phyloP scores from a whole-genome alignment of 2,329 filamentous ascomycete species.

The Talaromyces funiculosus region DNA sequence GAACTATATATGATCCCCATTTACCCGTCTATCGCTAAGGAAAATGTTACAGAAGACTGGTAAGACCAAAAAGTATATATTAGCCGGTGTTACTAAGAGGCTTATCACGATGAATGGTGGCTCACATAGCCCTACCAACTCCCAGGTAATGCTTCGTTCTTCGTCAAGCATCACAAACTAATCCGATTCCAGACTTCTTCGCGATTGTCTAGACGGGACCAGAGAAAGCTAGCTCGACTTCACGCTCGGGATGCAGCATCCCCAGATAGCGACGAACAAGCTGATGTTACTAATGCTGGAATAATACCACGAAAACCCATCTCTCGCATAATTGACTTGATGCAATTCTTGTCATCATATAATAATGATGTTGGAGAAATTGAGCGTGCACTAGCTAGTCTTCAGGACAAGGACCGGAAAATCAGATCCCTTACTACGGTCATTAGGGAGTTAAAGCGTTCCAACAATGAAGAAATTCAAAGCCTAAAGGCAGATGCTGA shows the following conservation, averaged over 20 bases:
- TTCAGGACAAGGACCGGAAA: constrained; percentile 4
- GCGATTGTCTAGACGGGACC: background rate
- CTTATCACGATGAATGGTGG: constrained; percentile 2
- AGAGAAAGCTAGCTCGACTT: background rate
- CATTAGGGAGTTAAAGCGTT: constrained; percentile 2
- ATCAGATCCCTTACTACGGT: constrained; percentile 3
- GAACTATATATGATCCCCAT: background rate
- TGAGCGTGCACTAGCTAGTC: constrained; percentile 1
- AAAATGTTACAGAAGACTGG: background rate
- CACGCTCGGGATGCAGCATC: background rate
- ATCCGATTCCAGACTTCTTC: background rate
- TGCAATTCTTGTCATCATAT: constrained; percentile 4
- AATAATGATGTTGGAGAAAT: constrained; percentile 1
- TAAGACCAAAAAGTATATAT: background rate
- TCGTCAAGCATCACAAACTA: background rate
- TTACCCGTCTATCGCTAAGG: background rate
- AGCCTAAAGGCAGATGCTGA: background rate
- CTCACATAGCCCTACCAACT: constrained; percentile 4
- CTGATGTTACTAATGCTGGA: background rate
- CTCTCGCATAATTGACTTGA: constrained; percentile 1
- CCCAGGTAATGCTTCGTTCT: background rate
- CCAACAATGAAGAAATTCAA: constrained; percentile 6
- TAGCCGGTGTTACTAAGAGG: background rate
- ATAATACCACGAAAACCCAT: constrained; percentile 4
- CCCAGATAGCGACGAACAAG: background rate